A percentile compares a stretch with the other conserved stretches of the same genome.
phyloP scores from a whole-genome alignment of 371 early-diverging fungal species.

The Mucor racemosus region DNA sequence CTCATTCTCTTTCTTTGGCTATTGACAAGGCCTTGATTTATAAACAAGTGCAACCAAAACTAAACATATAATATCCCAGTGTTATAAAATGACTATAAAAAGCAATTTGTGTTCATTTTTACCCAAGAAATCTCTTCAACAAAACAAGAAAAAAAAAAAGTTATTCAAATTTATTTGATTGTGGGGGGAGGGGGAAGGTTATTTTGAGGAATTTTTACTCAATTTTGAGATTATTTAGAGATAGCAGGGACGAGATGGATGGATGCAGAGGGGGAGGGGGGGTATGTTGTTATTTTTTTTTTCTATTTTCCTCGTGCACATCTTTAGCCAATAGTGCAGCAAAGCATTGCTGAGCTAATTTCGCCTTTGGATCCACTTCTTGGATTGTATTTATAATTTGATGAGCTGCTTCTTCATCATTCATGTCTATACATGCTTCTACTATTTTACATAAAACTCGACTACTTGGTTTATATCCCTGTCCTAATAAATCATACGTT shows the following conservation, averaged over 20 bases:
- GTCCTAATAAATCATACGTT: slow-evolving; percentile 20
- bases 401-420: slow-evolving; percentile 18
- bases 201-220: background rate
- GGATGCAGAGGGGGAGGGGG: background rate
- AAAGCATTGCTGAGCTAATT: slow-evolving; percentile 1
- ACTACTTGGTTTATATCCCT: slow-evolving; percentile 17
- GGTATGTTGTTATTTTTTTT: background rate
- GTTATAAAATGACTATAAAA: background rate
- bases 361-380: background rate
- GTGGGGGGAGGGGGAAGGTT: background rate
- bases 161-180: background rate
- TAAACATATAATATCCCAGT: background rate
- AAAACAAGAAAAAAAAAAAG: background rate
- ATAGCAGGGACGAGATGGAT: background rate
- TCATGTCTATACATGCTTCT: background rate
- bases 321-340: background rate
- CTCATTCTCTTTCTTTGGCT: background rate
- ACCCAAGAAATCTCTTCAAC: background rate
- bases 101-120: background rate
- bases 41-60: background rate
- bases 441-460: slow-evolving; percentile 5
- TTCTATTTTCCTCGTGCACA: background rate
- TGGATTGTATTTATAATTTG: slow-evolving; percentile 15
- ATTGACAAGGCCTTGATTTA: background rate
- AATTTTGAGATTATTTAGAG: too few relatives aligned